These are phyloP conservation scores for Hypoxylon sp. DNA, from an alignment of 2,329 filamentous ascomycete genomes.

Conservation along the genomic window DNA sequence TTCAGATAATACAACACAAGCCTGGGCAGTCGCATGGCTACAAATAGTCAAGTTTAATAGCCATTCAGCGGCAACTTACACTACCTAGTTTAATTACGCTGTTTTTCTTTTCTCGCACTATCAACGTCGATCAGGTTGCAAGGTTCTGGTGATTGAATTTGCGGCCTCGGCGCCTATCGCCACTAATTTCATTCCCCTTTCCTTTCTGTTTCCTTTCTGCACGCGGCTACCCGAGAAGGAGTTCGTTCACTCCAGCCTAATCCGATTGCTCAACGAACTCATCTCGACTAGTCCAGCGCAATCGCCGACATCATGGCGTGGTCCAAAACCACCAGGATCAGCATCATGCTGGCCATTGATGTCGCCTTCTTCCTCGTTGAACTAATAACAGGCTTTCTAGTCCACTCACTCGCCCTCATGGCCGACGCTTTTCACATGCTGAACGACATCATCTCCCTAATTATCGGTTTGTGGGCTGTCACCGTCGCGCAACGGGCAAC, in stretches of 20 bases:
- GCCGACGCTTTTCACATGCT: constrained; percentile 99
- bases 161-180: constrained; percentile 15
- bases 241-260: constrained; percentile 12
- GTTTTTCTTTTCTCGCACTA: constrained; percentile 21
- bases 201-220: not conserved
- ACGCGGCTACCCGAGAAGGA: constrained; percentile 3
- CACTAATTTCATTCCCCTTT: constrained; percentile 27
- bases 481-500: constrained; percentile 86
- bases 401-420: constrained; percentile 92
- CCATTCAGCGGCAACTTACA: constrained; percentile 24
- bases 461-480: constrained; percentile 95
- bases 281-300: constrained; percentile 12
- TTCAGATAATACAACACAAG: constrained; percentile 7
- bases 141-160: constrained; percentile 6
- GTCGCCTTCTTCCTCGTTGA: constrained; percentile 91
- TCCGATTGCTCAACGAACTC: constrained; percentile 8
- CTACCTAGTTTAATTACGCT: constrained; percentile 24
- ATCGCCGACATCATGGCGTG: constrained; percentile 74
- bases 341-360: constrained; percentile 93
- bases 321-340: constrained; percentile 93
- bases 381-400: constrained; percentile 85
- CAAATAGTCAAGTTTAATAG: constrained; percentile 19
- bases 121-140: constrained; percentile 14
- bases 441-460: constrained; percentile 96
- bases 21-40: constrained; percentile 26